Evolutionary conservation across 345 rosid species (phyloP), one percentile per base, ranked within the genome.

Genomic region (Acer campestre): DNA sequence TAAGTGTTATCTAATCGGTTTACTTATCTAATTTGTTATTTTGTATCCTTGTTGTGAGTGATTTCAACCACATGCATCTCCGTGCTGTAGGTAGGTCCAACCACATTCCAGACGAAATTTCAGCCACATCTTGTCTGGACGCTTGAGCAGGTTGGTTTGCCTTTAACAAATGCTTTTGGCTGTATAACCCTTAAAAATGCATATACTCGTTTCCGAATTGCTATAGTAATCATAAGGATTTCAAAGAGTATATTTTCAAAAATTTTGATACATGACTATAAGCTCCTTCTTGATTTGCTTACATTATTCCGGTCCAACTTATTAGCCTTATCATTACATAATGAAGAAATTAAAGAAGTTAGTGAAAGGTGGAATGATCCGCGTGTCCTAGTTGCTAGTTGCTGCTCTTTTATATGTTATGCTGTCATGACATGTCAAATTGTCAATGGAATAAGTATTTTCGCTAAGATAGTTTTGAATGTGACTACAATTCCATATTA

Each of bases 111-210:
- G 81, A 90, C 97, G 5, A 94, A 87, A 76, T 94, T 90, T 79
- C 98, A 89, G 92, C 89, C 92, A 31, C 95, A 91, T 81, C 97
- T 94, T 84, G 86, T 91, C 74, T 92, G 97, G 98, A 82, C 90
- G 10, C 91, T 96, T 63, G 98, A 96, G 79, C 94, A 93, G 99
- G 99, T 96, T 84, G n/a, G 65, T 4, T 29, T 64, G 17, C 71
- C 31, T 65, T 51, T 31, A 35, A 31, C n/a, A 27, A 25, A 64
- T 74, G 3, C 40, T 48, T 18, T 27, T 63, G 7, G 61, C 11
- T 61, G 17, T 40, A 16, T 61, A 58, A 61, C 46, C 4, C 6
- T 40, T 40, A 9, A 42, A 42, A 42, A 42, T 51, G 27, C 23
- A 55, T 55, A 71, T 71, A 53, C 20, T 31, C 6, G 6, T 44